Evolutionary conservation across 2,329 filamentous ascomycete species (phyloP), one percentile per base, ranked within the genome.

Genomic region (Tolypocladium paradoxum): DNA sequence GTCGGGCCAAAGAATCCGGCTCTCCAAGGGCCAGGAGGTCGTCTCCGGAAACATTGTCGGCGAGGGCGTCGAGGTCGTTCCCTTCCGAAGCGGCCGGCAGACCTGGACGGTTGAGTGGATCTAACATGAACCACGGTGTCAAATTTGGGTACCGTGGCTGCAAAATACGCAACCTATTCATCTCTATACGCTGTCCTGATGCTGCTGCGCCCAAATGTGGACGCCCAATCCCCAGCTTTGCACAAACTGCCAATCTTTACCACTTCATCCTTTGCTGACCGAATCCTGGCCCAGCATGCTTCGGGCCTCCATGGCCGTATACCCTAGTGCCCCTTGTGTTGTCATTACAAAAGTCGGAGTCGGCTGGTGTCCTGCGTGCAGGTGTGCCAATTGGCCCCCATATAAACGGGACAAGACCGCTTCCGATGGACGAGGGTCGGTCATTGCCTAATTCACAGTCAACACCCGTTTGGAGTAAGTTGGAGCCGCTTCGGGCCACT

Each of bases 371-470:
- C 65, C 59, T 63, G 27, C 62, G 56, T 2, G 33, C 16, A 35
- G 62, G 65, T n/a, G 61, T 61, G 20, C 60, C 61, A 45, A 66
- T 61, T 1, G 63, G 58, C 1, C 64, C 63, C 63, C 67, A 68
- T 50, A 60, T 54, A 27, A 62, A 65, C 0, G 56, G 57, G 34
- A 59, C 53, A 5, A 53, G 38, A 12, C 43, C 48, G 20, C 34
- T n/a, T 2, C 52, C 48, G 12, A 37, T 27, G 7, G 53, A 45
- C 22, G 52, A 50, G 4, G 55, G 11, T 1, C 48, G 48, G 36
- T 51, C 22, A 1, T 33, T 29, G 7, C 56, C 59, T 61, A 16
- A 2, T 18, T 1, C 1, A 6, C 11, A 29, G 45, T 18, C 6
- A 24, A 27, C 45, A 22, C 4, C 12, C 7, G 43, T 29, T 4